Base-by-base conservation (phyloP, 371 early-diverging fungal species). In the Catenaria anguillulae region DNA sequence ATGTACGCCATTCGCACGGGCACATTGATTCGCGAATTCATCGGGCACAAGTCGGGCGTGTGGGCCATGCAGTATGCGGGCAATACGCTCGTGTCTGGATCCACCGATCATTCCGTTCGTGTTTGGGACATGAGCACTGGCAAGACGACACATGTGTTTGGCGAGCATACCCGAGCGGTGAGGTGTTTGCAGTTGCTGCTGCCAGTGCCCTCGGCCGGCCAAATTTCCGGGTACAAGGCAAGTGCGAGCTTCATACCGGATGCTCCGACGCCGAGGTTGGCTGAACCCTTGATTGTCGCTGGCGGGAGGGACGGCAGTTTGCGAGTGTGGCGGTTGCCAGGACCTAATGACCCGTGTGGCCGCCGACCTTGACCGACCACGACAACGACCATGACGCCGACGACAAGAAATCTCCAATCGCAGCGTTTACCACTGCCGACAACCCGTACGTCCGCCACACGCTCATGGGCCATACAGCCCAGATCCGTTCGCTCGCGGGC, bases 41-140 rank as follows among this genome's bases (percentile, higher is more conserved):
- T 73, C 23, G 98, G 97, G 8, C 99, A 99, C 71, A 90, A 89
- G 33, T 97, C 98, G 37, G 98, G 99, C 56, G 96, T 99, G 3
- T 99, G 99, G 99, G 90, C 97, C 0, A 76, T 99, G 60, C 86
- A 92, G 62, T 89, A 89, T 64, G 82, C 83, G 42, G 88, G 86
- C 52, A 84, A 89, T 56, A 82, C 88, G 46, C 58, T 78, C 2
- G 68, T 75, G 8, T 72, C 73, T 4, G 80, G 80, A 42, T 68
- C 71, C 42, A 78, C 76, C 60, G 80, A 79, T 61, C 73, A 73
- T 55, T 76, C 77, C 0, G 71, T 79, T 35, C 73, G 71, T 55
- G 66, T 79, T 2, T 79, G 80, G 80, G 79, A 79, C 56, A 33
- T 75, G 34, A 36, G 62, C 5, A 69, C 65, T 2, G 95, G 97